A percentile compares a stretch with the other conserved stretches of the same genome.
Conservation (phyloP, 768 basidiomycete genomes). For the Leccinum sublutescens region DNA sequence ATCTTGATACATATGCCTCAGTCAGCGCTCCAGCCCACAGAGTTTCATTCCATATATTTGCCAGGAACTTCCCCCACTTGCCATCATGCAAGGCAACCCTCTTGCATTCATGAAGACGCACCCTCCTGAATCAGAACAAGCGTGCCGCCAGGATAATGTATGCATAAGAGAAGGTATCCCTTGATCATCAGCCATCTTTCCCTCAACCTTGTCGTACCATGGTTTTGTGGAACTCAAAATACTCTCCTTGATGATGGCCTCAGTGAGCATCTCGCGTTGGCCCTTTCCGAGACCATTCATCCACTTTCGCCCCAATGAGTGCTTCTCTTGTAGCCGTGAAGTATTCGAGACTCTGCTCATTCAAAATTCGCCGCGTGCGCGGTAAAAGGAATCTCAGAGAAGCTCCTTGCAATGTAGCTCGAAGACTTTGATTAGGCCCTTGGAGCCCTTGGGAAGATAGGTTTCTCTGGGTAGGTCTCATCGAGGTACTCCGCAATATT, state of each 20-base stretch:
- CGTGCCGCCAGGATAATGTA: slow-evolving; percentile 25
- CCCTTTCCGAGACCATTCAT: slow-evolving; percentile 38
- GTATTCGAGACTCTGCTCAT: slow-evolving; percentile 34
- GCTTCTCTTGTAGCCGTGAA: slow-evolving; percentile 37
- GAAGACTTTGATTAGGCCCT: slow-evolving; percentile 23
- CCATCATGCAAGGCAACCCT: slow-evolving; percentile 25
- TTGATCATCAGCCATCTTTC: slow-evolving; percentile 32
- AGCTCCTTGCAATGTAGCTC: background rate
- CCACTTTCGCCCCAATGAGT: slow-evolving; percentile 35
- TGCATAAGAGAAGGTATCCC: slow-evolving; percentile 30
- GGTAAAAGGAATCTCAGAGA: slow-evolving; percentile 17
- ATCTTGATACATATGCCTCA: too few species aligned
- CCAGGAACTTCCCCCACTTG: slow-evolving; percentile 18
- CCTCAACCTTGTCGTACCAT: slow-evolving; percentile 25
- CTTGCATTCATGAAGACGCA: slow-evolving; percentile 27
- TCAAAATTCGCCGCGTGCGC: slow-evolving; percentile 28
- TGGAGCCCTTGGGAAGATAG: slow-evolving; percentile 23
- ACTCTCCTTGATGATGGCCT: slow-evolving; percentile 14
- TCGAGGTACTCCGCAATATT: slow-evolving; percentile 38
- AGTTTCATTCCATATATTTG: too few species aligned
- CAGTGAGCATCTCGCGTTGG: slow-evolving; percentile 32
- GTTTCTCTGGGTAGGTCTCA: slow-evolving; percentile 32
- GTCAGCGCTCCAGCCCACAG: too few species aligned
- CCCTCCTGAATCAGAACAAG: slow-evolving; percentile 15
- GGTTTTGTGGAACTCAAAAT: slow-evolving; percentile 5